A percentile compares a stretch with the other conserved stretches of the same genome.
phyloP scores from a whole-genome alignment of 768 basidiomycete species.

The Pilatotrama ljubarskyi region DNA sequence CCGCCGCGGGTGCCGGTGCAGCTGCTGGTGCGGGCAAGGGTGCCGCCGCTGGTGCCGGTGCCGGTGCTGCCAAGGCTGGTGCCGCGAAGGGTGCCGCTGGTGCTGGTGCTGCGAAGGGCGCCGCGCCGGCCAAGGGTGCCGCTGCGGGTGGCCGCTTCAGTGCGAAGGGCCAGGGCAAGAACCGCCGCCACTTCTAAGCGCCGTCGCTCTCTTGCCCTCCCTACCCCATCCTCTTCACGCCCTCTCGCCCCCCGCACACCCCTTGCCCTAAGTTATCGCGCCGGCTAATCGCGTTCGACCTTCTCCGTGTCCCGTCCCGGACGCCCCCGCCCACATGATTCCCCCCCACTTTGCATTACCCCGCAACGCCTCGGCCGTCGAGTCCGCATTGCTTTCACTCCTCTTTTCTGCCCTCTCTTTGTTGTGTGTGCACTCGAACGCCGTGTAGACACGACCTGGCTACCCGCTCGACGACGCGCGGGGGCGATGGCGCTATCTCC shows the following conservation, averaged over 20 bases:
- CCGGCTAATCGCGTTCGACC: slow-evolving; percentile 4
- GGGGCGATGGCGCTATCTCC: background rate
- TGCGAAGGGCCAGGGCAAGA: slow-evolving; percentile 5
- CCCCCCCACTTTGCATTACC: background rate
- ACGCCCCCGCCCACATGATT: background rate
- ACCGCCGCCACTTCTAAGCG: slow-evolving; percentile 3
- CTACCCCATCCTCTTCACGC: background rate
- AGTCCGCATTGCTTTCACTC: background rate
- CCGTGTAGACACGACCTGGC: background rate
- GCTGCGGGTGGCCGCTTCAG: slow-evolving; percentile 1
- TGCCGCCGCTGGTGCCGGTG: slow-evolving; percentile 26
- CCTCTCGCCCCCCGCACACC: background rate
- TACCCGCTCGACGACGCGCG: background rate
- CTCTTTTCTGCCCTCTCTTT: background rate
- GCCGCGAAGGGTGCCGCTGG: slow-evolving; percentile 4
- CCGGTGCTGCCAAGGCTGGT: slow-evolving; percentile 16
- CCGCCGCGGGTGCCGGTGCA: too few relatives aligned
- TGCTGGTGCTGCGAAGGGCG: slow-evolving; percentile 10
- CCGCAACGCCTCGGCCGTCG: background rate
- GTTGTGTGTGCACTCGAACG: background rate
- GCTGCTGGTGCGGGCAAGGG: slow-evolving; percentile 27
- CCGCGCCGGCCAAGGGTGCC: background rate
- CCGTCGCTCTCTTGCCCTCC: background rate
- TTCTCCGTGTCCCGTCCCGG: too few relatives aligned
- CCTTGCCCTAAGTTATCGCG: slow-evolving; percentile 4